Evolutionary conservation across 2,329 filamentous ascomycete genomes (phyloP).

Genomic region (Pyrenophora tritici-repentis): DNA sequence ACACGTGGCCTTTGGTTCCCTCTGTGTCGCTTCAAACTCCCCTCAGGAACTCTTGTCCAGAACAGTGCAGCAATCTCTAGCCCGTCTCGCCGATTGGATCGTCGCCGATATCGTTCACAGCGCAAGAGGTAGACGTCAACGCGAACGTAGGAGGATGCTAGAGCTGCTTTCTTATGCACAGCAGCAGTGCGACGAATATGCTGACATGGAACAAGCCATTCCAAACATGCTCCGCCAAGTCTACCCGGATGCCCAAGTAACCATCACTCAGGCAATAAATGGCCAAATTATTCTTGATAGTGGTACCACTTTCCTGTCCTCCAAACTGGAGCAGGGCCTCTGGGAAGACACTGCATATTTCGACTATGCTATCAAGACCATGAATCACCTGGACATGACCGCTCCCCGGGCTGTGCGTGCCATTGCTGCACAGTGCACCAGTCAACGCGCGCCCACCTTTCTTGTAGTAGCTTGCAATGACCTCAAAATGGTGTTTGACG

Average conservation of each 20-base stretch:
- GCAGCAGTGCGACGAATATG: constrained; percentile 24
- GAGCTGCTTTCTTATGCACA: constrained; percentile 42
- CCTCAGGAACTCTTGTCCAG: constrained; percentile 39
- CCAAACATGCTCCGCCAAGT: constrained; percentile 36
- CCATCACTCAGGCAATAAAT: constrained; percentile 31
- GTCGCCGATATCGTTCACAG: constrained; percentile 51
- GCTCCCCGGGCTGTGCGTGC: constrained; percentile 45
- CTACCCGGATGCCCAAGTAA: constrained; percentile 44
- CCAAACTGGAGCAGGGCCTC: constrained; percentile 46
- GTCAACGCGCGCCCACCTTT: constrained; percentile 35
- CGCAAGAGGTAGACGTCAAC: constrained; percentile 47
- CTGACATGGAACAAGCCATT: constrained; percentile 32
- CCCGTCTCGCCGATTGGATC: constrained; percentile 49
- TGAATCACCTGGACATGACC: constrained; percentile 41
- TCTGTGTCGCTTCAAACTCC: constrained; percentile 52
- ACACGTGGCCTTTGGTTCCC: constrained; percentile 49
- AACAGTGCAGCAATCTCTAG: constrained; percentile 41
- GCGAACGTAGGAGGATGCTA: constrained; percentile 47
- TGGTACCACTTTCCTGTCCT: constrained; percentile 30
- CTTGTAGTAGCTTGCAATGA: constrained; percentile 51
- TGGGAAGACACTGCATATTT: constrained; percentile 54
- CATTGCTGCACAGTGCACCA: constrained; percentile 47
- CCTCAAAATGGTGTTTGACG: constrained; percentile 53
- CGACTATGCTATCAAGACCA: constrained; percentile 46
- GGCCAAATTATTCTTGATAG: constrained; percentile 33